These are phyloP conservation scores for Eimeria mitis DNA, from an alignment of 169 alveolate genomes.

Conservation along the genomic window DNA sequence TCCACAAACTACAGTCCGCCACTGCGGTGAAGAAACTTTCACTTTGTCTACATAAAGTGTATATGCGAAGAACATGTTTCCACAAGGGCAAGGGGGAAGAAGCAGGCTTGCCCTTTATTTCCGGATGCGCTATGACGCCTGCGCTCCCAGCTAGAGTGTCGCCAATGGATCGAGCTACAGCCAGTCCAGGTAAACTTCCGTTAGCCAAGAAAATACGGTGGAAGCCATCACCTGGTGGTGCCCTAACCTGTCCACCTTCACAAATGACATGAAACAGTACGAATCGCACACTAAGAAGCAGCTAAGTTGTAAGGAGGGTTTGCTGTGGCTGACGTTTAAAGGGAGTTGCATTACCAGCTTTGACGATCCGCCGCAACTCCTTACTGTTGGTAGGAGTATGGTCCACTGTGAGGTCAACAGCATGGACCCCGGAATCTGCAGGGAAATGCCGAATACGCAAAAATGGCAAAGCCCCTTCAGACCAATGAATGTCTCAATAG, in stretches of 20 bases:
- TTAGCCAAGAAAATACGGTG: constrained; percentile 91
- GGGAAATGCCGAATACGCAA: background rate
- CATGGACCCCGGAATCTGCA: constrained; percentile 47
- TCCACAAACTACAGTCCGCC: background rate
- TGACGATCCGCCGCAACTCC: constrained; percentile 89
- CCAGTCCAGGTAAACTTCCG: constrained; percentile 92
- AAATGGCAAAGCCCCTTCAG: background rate
- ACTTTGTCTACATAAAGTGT: background rate
- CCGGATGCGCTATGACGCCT: constrained; percentile 94
- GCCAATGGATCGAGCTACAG: constrained; percentile 96
- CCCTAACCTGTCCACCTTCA: constrained; percentile 92
- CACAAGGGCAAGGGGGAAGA: background rate
- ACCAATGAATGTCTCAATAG: background rate
- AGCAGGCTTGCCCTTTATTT: constrained; percentile 81
- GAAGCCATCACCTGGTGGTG: constrained; percentile 89
- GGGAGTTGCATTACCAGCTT: constrained; percentile 34
- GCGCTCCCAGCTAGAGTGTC: constrained; percentile 91
- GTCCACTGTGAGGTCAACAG: constrained; percentile 85
- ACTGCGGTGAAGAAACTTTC: too few species aligned
- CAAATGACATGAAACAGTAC: background rate
- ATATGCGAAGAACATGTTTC: background rate
- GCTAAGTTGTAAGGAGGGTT: background rate
- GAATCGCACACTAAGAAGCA: background rate
- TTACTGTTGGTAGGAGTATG: constrained; percentile 89
- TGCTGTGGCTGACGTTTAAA: background rate